Percentiles rank a stretch among this genome's conserved stretches.
Conservation (phyloP, 2,329 filamentous ascomycete species). For the Lachnellula arida region DNA sequence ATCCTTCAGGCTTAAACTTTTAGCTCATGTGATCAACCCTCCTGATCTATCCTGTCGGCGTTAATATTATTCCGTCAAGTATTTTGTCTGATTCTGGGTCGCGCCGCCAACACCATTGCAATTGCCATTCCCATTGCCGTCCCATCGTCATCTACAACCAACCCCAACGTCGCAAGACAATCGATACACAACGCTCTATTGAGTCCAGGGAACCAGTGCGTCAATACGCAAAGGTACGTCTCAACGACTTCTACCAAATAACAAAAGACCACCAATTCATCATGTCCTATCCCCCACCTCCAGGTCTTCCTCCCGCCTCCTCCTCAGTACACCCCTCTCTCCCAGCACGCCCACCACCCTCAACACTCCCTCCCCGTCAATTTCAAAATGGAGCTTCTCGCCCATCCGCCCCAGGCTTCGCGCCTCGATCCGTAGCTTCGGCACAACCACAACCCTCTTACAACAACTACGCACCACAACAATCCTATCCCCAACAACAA, state of each 20-base stretch:
- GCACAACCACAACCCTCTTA: conserved; percentile 31
- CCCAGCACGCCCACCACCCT: conserved; percentile 70
- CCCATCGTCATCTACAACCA: not conserved
- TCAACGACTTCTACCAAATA: conserved; percentile 27
- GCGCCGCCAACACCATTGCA: too few species aligned
- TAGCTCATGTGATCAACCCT: not conserved
- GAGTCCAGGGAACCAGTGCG: conserved; percentile 15
- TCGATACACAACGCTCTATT: not conserved
- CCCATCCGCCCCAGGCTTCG: conserved; percentile 42
- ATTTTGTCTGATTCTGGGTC: not conserved
- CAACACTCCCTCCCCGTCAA: conserved; percentile 29
- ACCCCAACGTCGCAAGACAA: not conserved
- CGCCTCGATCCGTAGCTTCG: conserved; percentile 52
- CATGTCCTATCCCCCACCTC: conserved; percentile 85
- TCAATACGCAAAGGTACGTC: conserved; percentile 35
- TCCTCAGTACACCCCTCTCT: conserved; percentile 55
- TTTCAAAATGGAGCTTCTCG: conserved; percentile 24
- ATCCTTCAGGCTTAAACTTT: not conserved
- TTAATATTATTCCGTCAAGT: not conserved
- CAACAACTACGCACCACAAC: conserved; percentile 28
- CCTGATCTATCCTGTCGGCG: not conserved
- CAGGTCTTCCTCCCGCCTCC: conserved; percentile 56
- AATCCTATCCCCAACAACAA: conserved; percentile 20
- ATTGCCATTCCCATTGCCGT: not conserved
- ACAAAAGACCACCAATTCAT: conserved; percentile 46